These are phyloP conservation scores for Hyaloscypha variabilis DNA, from an alignment of 495 filamentous ascomycete genomes.

Conservation along the genomic window DNA sequence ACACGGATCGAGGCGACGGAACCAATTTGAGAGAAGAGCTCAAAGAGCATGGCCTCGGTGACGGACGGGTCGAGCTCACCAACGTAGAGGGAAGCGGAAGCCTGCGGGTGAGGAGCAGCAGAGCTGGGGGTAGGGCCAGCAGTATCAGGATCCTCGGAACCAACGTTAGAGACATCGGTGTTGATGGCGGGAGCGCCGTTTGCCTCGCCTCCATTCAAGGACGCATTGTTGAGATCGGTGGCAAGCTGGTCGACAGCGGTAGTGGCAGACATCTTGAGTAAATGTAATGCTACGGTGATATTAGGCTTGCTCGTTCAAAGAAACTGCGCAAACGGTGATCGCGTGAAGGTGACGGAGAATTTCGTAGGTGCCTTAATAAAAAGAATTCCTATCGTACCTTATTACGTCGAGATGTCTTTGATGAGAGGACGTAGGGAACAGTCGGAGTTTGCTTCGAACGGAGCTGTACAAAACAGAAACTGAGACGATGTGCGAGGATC, in stretches of 20 bases:
- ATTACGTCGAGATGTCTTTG: conserved; percentile 21
- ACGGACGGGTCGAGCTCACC: conserved; percentile 97
- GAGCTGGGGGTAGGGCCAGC: conserved; percentile 72
- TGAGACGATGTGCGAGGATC: conserved; percentile 23
- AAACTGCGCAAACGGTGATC: conserved; percentile 5
- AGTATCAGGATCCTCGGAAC: conserved; percentile 54
- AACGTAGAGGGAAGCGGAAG: conserved; percentile 97
- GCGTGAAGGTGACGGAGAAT: background rate
- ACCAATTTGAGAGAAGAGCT: conserved; percentile 99
- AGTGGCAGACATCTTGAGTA: conserved; percentile 63
- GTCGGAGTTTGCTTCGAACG: conserved; percentile 18
- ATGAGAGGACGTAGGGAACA: conserved; percentile 13
- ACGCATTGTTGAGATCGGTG: conserved; percentile 61
- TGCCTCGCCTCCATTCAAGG: conserved; percentile 62
- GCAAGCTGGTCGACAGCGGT: conserved; percentile 70
- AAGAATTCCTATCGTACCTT: conserved; percentile 6
- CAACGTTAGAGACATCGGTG: conserved; percentile 61
- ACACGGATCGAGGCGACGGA: conserved; percentile 99
- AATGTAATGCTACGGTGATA: conserved; percentile 20
- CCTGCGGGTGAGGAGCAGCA: conserved; percentile 69
- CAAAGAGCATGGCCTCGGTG: conserved; percentile 99
- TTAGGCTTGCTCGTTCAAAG: conserved; percentile 16
- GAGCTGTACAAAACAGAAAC: conserved; percentile 22
- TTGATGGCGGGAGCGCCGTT: conserved; percentile 65
- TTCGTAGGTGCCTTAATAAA: background rate